These are phyloP conservation scores for Gossypium turneri DNA, from an alignment of 345 rosid genomes.

Conservation along the genomic window DNA sequence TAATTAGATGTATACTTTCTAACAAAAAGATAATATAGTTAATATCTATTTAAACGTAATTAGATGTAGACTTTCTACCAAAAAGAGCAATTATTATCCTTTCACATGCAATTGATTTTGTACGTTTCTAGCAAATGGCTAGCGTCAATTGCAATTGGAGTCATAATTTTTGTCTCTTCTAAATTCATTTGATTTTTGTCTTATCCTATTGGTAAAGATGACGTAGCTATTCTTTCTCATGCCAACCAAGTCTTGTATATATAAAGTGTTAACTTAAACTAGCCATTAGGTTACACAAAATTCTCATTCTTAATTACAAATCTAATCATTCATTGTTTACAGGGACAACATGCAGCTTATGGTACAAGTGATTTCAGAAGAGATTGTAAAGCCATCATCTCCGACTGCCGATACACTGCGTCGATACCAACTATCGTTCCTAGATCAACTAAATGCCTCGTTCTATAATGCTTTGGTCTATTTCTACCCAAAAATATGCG, in stretches of 20 bases:
- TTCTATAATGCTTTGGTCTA: background rate
- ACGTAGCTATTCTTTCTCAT: no score
- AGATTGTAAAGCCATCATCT: conserved; percentile 5
- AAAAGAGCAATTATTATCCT: background rate
- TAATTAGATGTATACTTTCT: no score
- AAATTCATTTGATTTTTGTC: background rate
- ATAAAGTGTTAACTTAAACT: background rate
- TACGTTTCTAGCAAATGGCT: background rate
- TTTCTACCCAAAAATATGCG: conserved; percentile 6
- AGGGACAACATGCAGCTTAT: background rate
- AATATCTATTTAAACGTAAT: background rate
- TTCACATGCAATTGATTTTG: background rate
- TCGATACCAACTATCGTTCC: background rate
- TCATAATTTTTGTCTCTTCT: background rate
- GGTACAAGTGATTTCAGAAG: background rate
- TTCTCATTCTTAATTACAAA: background rate
- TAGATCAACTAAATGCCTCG: background rate
- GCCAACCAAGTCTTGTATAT: background rate
- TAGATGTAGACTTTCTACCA: background rate
- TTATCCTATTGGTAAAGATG: no score
- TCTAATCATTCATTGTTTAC: no score
- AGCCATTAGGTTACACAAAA: background rate
- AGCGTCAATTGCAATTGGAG: background rate
- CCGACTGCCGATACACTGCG: background rate
- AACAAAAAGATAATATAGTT: no score